Evolutionary conservation across 495 filamentous ascomycete species (phyloP), one percentile per base, ranked within the genome.

Genomic region (Letharia columbiana): DNA sequence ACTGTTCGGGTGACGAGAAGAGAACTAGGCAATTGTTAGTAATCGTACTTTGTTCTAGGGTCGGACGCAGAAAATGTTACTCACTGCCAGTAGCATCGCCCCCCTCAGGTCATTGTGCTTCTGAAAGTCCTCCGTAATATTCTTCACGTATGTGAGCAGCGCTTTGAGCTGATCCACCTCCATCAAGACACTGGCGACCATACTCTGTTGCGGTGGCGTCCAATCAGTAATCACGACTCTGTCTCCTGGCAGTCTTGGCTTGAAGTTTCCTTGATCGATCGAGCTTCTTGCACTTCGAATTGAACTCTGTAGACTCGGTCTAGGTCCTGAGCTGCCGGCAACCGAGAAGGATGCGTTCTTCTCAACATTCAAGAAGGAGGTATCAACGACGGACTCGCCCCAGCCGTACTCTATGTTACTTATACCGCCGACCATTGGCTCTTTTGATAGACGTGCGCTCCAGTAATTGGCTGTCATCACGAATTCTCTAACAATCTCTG

Each of bases 341-440:
- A 78, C 73, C 20, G 74, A 75, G 17, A 77, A 79, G 12, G 76
- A 82, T 6, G 74, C 71, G 61, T 71, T 76, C 67, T 80, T 79
- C 62, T 87, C 82, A 28, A 77, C 71, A 42, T 77, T 74, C 61
- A 90, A 79, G 44, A 91, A 76, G 15, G 88, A 86, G 59, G 84
- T 83, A 71, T 95, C 93, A 72, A 96, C 86, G 69, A 96, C 82
- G n/a, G 83, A 79, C 58, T 96, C 92, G 63, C 90, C 89, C 94
- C 95, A 98, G 64, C 94, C 94, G 73, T 97, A 97, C 75, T 99
- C 95, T 61, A 98, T 88, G 71, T 97, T 99, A 77, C 91, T 95
- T 71, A 98, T 87, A 67, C 91, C 93, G 37, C 93, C 94, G 12
- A 92, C 83, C 7, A 98, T 79, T 15, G 94, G 94, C 68, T 96